A percentile compares a stretch with the other conserved stretches of the same genome.
These are phyloP conservation scores for Rhodotorula babjevae DNA, from an alignment of 768 basidiomycete species.

Conservation along the genomic window DNA sequence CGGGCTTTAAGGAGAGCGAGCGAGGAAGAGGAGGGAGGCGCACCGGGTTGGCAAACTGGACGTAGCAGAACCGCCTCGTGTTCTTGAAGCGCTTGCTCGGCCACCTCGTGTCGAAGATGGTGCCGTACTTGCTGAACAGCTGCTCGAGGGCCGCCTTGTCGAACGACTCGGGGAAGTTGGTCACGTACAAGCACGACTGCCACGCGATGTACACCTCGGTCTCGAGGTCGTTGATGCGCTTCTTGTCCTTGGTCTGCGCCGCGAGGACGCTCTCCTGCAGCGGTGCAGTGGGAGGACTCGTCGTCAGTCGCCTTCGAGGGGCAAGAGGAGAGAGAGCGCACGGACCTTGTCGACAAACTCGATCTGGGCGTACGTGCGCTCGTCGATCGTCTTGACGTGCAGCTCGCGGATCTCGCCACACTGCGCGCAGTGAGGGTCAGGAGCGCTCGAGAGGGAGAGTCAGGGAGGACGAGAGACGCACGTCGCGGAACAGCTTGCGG, in stretches of 20 bases:
- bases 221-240: slow-evolving; percentile 68
- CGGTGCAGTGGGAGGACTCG: not conserved
- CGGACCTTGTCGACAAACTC: slow-evolving; percentile 65
- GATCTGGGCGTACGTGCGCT: slow-evolving; percentile 69
- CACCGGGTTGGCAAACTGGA: slow-evolving; percentile 83
- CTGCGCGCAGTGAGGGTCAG: slow-evolving; percentile 50
- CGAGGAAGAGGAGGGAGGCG: slow-evolving; percentile 43
- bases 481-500: slow-evolving; percentile 75
- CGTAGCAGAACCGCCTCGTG: slow-evolving; percentile 85
- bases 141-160: slow-evolving; percentile 72
- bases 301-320: not conserved
- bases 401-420: slow-evolving; percentile 82
- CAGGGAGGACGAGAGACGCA: slow-evolving; percentile 49
- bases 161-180: slow-evolving; percentile 82
- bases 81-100: slow-evolving; percentile 94
- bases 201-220: slow-evolving; percentile 82
- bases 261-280: slow-evolving; percentile 66
- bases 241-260: slow-evolving; percentile 92
- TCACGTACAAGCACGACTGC: slow-evolving; percentile 89
- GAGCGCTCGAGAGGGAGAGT: not conserved
- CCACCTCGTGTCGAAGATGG: slow-evolving; percentile 91
- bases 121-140: slow-evolving; percentile 82
- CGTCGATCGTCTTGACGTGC: slow-evolving; percentile 63
- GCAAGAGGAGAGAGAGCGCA: slow-evolving; percentile 45
- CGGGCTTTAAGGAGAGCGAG: too few species aligned